phyloP scores from a whole-genome alignment of 2,329 filamentous ascomycete species.

The Cercospora sp. region DNA sequence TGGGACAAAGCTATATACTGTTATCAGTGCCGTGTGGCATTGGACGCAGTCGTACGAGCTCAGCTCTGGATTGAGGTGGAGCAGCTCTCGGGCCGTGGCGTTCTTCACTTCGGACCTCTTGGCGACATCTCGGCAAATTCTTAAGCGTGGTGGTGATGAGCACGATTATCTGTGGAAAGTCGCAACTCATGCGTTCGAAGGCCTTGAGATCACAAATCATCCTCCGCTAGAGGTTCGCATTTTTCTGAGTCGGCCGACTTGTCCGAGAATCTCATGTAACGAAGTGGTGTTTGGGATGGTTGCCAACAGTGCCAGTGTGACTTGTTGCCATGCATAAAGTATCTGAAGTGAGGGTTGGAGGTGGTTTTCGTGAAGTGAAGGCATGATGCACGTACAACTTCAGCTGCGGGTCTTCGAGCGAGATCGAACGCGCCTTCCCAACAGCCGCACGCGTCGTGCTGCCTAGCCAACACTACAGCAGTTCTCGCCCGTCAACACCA shows the following conservation, averaged over 20 bases:
- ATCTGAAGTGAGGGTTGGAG: too few relatives aligned
- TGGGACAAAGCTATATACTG: background rate
- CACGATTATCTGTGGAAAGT: background rate
- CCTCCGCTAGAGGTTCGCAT: background rate
- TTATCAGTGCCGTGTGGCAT: background rate
- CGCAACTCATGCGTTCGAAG: background rate
- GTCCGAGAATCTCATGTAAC: background rate
- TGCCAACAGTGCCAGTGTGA: background rate
- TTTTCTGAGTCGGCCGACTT: background rate
- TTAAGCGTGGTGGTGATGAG: background rate
- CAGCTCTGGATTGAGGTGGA: constrained; percentile 8
- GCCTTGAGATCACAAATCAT: background rate
- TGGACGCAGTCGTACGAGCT: constrained; percentile 1
- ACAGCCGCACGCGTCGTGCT: background rate
- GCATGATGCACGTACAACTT: background rate
- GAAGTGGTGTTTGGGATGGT: background rate
- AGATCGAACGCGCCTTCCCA: background rate
- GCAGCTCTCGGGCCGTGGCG: constrained; percentile 6
- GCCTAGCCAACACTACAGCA: background rate
- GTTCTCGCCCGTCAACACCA: background rate
- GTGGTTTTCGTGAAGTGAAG: background rate
- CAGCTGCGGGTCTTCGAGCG: background rate
- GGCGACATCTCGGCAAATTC: constrained; percentile 2
- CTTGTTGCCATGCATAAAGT: too few relatives aligned
- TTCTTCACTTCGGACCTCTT: constrained; percentile 9